Percentiles rank a stretch among this genome's conserved stretches.
Evolutionary conservation across 2,329 filamentous ascomycete genomes (phyloP).

Genomic region (Phaeophleospora eucalypticola): DNA sequence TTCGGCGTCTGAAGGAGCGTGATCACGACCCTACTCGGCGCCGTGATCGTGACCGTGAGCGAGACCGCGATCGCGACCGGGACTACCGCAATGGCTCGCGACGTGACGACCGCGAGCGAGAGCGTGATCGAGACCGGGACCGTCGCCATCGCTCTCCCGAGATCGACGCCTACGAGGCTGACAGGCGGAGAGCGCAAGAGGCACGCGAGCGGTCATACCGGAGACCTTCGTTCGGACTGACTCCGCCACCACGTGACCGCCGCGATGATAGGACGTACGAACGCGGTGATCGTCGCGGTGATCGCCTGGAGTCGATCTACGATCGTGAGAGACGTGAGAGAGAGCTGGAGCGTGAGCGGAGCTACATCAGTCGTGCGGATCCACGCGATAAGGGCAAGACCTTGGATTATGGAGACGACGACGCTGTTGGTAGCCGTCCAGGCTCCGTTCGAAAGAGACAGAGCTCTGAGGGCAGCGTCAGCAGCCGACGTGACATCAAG

Average conservation of each 20-base stretch:
- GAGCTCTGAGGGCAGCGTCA: conserved; percentile 51
- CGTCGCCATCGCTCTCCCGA: conserved; percentile 70
- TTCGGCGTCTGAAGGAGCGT: conserved; percentile 83
- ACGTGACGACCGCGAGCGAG: conserved; percentile 38
- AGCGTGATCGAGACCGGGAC: conserved; percentile 36
- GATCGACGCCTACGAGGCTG: conserved; percentile 88
- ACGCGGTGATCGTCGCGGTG: conserved; percentile 23
- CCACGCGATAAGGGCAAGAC: conserved; percentile 78
- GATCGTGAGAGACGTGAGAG: conserved; percentile 82
- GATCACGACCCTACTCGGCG: conserved; percentile 38
- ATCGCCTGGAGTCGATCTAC: conserved; percentile 52
- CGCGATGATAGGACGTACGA: conserved; percentile 25
- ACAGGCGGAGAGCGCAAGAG: conserved; percentile 86
- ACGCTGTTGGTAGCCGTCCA: conserved; percentile 43
- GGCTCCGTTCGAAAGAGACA: conserved; percentile 66
- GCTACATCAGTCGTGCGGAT: conserved; percentile 77
- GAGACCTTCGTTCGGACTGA: conserved; percentile 52
- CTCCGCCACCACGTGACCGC: conserved; percentile 33
- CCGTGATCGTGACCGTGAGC: conserved; percentile 39
- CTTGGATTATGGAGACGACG: conserved; percentile 81
- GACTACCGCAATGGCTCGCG: conserved; percentile 51
- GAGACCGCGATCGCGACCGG: conserved; percentile 42
- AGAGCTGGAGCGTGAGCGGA: conserved; percentile 83
- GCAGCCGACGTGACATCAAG: conserved; percentile 40
- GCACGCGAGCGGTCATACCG: conserved; percentile 92